A percentile compares a stretch with the other conserved stretches of the same genome.
Conservation (phyloP, 306 rosid genomes). For the Urtica urens region DNA sequence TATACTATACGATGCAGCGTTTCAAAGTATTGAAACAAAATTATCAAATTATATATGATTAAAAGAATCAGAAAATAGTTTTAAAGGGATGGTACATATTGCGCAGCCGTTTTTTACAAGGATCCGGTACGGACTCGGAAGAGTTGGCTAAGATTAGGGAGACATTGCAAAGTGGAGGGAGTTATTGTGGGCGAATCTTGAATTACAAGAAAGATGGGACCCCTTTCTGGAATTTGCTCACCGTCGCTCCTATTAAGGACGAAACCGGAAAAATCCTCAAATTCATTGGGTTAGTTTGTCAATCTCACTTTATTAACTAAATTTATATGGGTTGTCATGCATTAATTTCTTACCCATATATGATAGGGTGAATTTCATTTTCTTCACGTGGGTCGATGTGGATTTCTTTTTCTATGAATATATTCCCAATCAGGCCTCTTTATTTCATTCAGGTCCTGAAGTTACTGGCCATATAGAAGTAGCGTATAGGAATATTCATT, state of each 20-base stretch:
- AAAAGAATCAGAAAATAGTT: background rate
- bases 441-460: background rate
- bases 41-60: too few species aligned
- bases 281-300: slow-evolving; percentile 61
- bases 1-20: too few species aligned
- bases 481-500: too few species aligned
- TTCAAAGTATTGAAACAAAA: too few species aligned
- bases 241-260: slow-evolving; percentile 80
- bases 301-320: too few species aligned
- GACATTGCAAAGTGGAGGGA: slow-evolving; percentile 35
- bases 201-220: slow-evolving; percentile 97
- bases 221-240: slow-evolving; percentile 87
- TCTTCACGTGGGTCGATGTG: slow-evolving; percentile 3
- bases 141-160: slow-evolving; percentile 77
- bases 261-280: slow-evolving; percentile 68
- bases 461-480: too few species aligned
- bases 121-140: slow-evolving; percentile 61
- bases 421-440: too few species aligned
- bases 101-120: slow-evolving; percentile 88
- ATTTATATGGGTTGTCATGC: too few species aligned
- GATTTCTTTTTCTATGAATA: too few species aligned
- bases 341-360: background rate
- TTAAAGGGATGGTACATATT: background rate
- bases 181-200: slow-evolving; percentile 75
- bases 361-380: background rate